Base-by-base conservation (phyloP, 1,139 yeast genomes). In the Debaryomycetaceae sp. region DNA sequence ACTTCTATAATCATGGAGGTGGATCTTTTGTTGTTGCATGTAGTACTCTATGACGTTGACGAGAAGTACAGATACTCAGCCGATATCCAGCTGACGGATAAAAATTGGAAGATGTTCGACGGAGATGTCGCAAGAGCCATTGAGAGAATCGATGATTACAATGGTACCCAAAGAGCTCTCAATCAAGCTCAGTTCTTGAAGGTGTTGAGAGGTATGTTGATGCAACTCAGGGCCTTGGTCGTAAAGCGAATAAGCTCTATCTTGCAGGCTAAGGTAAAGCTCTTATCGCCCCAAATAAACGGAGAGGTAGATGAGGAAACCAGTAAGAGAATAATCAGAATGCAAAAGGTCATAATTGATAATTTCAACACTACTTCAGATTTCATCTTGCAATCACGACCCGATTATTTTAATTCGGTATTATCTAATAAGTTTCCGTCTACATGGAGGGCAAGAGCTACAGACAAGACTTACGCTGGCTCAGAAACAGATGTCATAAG, bases 31-130 rank as follows among this genome's bases (percentile, higher is more conserved):
- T 49, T 71, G 7, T 46, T 64, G 37, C 57, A 59, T 40, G 60
- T 66, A 48, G 59, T 71, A 3, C 54, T 72, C 0, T 60, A 62
- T 46, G 73, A 68, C 46, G 63, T 56, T 41, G 76, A 70, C 40
- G 76, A 70, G 40, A 53, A 64, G 37, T 59, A 62, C 43, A 68
- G 66, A 49, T 47, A 58, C 5, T 49, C 57, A 1, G 53, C 56
- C 36, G 60, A 56, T 17, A 55, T 60, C 1, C 47, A 63, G 33
- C 67, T 71, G 1, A 63, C 65, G 50, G 75, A 68, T 48, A 53
- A 71, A 41, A 59, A 62, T 27, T 73, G 78, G 78, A 60, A 55
- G 37, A 37, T 46, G 5, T 51, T 71, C 24, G 58, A 62, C 38
- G 59, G 55, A 13, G 73, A 69, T 31, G 53, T 67, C 2, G 50